Conservation (phyloP, 768 basidiomycete species). For the Lactarius evosmus region DNA sequence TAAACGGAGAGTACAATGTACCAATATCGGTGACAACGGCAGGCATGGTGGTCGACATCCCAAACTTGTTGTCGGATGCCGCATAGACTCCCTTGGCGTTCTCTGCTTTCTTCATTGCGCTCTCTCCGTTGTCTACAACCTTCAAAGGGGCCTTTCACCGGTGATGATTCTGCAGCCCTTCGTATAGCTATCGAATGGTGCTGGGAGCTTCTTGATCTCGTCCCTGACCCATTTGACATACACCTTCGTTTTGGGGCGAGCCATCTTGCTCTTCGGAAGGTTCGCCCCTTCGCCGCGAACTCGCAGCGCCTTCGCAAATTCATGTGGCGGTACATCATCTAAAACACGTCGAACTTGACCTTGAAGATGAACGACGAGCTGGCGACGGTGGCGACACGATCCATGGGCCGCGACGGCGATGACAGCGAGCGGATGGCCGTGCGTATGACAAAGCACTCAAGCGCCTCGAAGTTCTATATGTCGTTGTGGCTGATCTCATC, state of each 20-base stretch:
- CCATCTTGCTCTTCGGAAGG: slow-evolving; percentile 65
- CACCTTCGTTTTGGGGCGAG: slow-evolving; percentile 67
- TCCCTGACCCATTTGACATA: slow-evolving; percentile 83
- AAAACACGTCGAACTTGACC: slow-evolving; percentile 98
- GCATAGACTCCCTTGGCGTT: slow-evolving; percentile 32
- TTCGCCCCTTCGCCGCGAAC: slow-evolving; percentile 35
- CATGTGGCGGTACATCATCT: slow-evolving; percentile 97
- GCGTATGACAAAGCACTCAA: too few relatives aligned
- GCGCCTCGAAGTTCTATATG: slow-evolving; percentile 74
- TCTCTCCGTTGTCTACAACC: slow-evolving; percentile 53
- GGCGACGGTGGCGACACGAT: slow-evolving; percentile 72
- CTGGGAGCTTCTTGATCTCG: slow-evolving; percentile 62
- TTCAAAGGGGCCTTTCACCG: slow-evolving; percentile 75
- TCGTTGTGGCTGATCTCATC: slow-evolving; percentile 61
- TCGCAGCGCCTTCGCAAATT: slow-evolving; percentile 81
- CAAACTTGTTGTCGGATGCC: slow-evolving; percentile 36
- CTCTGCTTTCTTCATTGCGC: slow-evolving; percentile 32
- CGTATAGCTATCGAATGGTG: slow-evolving; percentile 57
- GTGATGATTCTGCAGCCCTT: slow-evolving; percentile 84
- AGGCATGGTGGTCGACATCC: slow-evolving; percentile 82
- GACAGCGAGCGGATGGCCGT: slow-evolving; percentile 55
- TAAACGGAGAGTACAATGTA: slow-evolving; percentile 38
- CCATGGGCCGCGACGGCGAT: too few relatives aligned
- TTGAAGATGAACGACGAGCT: slow-evolving; percentile 98
- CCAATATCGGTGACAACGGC: slow-evolving; percentile 92